phyloP scores from a whole-genome alignment of 2,329 filamentous ascomycete species.

The Herpomyces periplanetae region DNA sequence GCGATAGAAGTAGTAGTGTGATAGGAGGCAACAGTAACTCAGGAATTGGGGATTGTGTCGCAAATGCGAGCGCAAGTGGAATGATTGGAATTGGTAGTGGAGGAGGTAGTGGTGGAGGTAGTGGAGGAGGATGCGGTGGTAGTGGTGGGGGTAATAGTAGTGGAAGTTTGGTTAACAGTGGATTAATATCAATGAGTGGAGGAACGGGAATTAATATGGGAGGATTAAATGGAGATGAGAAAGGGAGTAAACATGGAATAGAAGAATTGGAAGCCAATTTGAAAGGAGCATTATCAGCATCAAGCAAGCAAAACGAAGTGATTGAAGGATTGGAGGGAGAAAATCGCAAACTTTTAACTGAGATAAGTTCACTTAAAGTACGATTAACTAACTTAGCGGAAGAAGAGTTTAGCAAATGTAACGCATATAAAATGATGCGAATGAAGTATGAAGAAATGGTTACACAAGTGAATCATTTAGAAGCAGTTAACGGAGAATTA shows the following conservation, averaged over 20 bases:
- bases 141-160: slow-evolving; percentile 11
- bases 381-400: slow-evolving; percentile 35
- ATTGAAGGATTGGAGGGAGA: slow-evolving; percentile 38
- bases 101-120: slow-evolving; percentile 11
- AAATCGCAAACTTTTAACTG: slow-evolving; percentile 29
- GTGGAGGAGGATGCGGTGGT: slow-evolving; percentile 7
- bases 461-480: slow-evolving; percentile 57
- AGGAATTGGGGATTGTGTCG: too few species aligned
- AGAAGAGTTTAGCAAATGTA: slow-evolving; percentile 68
- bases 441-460: slow-evolving; percentile 68
- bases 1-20: too few species aligned
- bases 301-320: slow-evolving; percentile 56
- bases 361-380: slow-evolving; percentile 25
- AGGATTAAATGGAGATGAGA: slow-evolving; percentile 14
- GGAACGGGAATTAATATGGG: slow-evolving; percentile 14
- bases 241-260: slow-evolving; percentile 15
- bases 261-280: slow-evolving; percentile 33
- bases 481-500: slow-evolving; percentile 49
- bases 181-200: slow-evolving; percentile 13
- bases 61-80: too few species aligned
- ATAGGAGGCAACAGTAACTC: too few species aligned
- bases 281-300: slow-evolving; percentile 32
- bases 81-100: too few species aligned
- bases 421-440: slow-evolving; percentile 71
- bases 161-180: slow-evolving; percentile 10